A percentile compares a stretch with the other conserved stretches of the same genome.
phyloP scores from a whole-genome alignment of 805 yeast genomes.

The Zygotorulaspora sp. region DNA sequence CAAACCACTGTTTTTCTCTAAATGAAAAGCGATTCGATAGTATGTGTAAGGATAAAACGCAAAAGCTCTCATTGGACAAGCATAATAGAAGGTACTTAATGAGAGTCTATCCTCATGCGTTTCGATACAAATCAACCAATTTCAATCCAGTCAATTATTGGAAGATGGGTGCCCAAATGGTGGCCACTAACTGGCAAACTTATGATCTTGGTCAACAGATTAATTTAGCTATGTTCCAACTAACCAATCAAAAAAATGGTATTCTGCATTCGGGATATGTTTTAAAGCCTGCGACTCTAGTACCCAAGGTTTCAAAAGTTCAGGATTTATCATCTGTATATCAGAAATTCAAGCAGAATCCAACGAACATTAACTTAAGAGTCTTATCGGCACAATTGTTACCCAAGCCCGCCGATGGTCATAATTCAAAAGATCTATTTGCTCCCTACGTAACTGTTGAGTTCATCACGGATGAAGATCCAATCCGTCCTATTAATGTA shows the following conservation, averaged over 20 bases:
- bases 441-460: slow-evolving; percentile 28
- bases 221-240: slow-evolving; percentile 74
- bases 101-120: slow-evolving; percentile 84
- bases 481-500: slow-evolving; percentile 20
- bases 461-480: slow-evolving; percentile 19
- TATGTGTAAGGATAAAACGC: slow-evolving; percentile 59
- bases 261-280: slow-evolving; percentile 59
- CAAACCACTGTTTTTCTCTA: slow-evolving; percentile 81
- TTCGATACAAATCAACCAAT: slow-evolving; percentile 72
- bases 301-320: slow-evolving; percentile 28
- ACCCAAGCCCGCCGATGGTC: slow-evolving; percentile 60
- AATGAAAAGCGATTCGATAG: slow-evolving; percentile 65
- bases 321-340: slow-evolving; percentile 26
- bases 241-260: slow-evolving; percentile 39
- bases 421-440: slow-evolving; percentile 20
- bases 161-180: slow-evolving; percentile 88
- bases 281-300: slow-evolving; percentile 58
- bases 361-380: slow-evolving; percentile 36
- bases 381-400: slow-evolving; percentile 81
- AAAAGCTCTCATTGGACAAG: slow-evolving; percentile 53
- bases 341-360: slow-evolving; percentile 15
- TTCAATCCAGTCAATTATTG: slow-evolving; percentile 77
- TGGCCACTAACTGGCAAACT: slow-evolving; percentile 95
- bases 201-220: slow-evolving; percentile 85
- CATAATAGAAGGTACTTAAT: slow-evolving; percentile 73